Evolutionary conservation across 2,329 filamentous ascomycete genomes (phyloP), one percentile per base, ranked within the genome.

Genomic region (Eurotiales sp.): DNA sequence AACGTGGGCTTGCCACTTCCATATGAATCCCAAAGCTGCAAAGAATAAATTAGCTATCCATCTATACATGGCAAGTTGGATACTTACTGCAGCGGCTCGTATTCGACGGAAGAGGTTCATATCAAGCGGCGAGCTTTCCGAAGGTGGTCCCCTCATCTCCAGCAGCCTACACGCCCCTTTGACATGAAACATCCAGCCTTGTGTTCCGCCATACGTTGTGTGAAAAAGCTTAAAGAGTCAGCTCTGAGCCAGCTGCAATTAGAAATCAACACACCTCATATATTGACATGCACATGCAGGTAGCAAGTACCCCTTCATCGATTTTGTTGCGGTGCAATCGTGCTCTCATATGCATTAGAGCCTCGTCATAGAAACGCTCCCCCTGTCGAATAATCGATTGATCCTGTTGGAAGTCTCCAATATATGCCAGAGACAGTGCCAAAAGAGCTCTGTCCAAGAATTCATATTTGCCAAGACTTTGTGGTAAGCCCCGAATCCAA

Each of bases 161-260:
- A 53, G 51, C 41, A 53, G 29, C 25, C 40, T 32, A 41, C 51
- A 53, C 14, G 51, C 51, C 2, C 51, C 51, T 45, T 53, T 53
- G 2, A 53, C 51, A 49, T 53, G 51, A 30, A 49, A 53, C 51
- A 53, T 53, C 51, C 51, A 53, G n/a, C 51, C 51, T 36, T 48
- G 46, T 30, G 51, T 43, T 27, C 51, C 39, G 5, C 39, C 41
- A 15, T 49, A 34, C 19, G 45, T 53, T 15, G 51, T 53, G 23
- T 48, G 46, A 22, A 53, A 53, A 15, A 53, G 36, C 51, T 53
- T 46, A 11, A 8, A 27, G 19, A 37, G 23, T 37, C 2, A 44
- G 37, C 19, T 21, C 25, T 29, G 14, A 4, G 36, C 32, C 22
- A 17, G 14, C 8, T n/a, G 19, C 8, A 11, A 6, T 25, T 7